Base-by-base conservation (phyloP, 345 rosid species). In the Citrus sp. region DNA sequence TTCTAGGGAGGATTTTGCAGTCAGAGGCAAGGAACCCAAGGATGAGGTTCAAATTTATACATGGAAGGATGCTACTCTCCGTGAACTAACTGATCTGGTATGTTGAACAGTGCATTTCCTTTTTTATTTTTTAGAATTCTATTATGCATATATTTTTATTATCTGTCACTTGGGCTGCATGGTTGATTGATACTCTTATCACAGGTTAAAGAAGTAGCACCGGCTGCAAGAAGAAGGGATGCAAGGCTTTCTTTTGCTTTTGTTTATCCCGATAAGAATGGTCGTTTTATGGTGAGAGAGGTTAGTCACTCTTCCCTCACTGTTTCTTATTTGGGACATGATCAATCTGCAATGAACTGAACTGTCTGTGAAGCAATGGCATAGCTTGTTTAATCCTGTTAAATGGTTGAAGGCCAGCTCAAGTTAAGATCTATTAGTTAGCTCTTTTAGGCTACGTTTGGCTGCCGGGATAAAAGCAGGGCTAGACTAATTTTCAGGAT, bases 21-120 rank as follows among this genome's bases (percentile, higher is more conserved):
- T 89, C 71, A 91, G 98, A 82, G 97, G 99, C 83, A 93, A 93
- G 88, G 98, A 93, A 70, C 98, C 99, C 54, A 93, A 93, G 78
- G 95, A 92, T 77, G 98, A 94, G 89, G 99, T 93, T 85, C 99
- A 92, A 78, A 93, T 95, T 63, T 95, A 95, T 83, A 94, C 98
- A 4, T 95, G 99, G 97, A 95, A 92, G 82, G 97, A 95, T 88
- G 99, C 99, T 61, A 91, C 87, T 55, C 94, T 95, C 46, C 93
- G 95, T 0, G 95, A 95, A 86, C 79, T 91, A 81, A 93, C 98
- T 4, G 99, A 95, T 78, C 87, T 93, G 89, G 99, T 95, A 81
- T 76, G 89, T 77, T 38, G 24, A 58, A 32, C 14, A 1, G 46
- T 9, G 16, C 65, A 22, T 75, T 55, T 61, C 27, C 66, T 56